phyloP scores from a whole-genome alignment of 768 basidiomycete genomes.

The Collybiopsis luxurians region DNA sequence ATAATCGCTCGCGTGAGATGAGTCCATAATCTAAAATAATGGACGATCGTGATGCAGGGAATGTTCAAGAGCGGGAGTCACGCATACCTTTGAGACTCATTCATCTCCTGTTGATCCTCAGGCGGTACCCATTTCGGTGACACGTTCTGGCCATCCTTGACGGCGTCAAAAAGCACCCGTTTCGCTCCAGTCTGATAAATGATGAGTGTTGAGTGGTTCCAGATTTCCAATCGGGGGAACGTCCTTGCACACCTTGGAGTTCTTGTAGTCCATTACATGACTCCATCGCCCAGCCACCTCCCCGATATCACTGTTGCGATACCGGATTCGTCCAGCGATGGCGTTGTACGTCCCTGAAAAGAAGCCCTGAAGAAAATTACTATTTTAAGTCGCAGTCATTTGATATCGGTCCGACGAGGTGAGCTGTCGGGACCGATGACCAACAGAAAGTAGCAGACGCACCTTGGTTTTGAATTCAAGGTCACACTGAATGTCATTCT shows the following conservation, averaged over 20 bases:
- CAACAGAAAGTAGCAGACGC: too few species aligned
- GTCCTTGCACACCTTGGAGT: constrained; percentile 49
- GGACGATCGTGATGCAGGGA: neutral
- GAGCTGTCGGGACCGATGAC: too few species aligned
- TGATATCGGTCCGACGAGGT: too few species aligned
- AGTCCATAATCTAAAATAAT: constrained; percentile 63
- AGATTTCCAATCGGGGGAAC: neutral
- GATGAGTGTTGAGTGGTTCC: neutral
- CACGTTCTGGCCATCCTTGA: constrained; percentile 68
- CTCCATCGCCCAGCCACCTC: constrained; percentile 93
- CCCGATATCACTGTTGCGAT: constrained; percentile 63
- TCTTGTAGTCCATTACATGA: constrained; percentile 83
- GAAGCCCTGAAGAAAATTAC: constrained; percentile 62
- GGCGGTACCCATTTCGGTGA: constrained; percentile 83
- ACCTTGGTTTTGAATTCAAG: constrained; percentile 96
- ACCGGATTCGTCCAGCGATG: constrained; percentile 76
- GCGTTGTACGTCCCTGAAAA: constrained; percentile 97
- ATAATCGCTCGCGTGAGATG: constrained; percentile 83
- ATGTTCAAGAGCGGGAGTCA: neutral
- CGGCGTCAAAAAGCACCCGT: constrained; percentile 82
- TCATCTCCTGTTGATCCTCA: constrained; percentile 83
- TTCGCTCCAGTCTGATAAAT: constrained; percentile 56
- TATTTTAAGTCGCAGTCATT: too few species aligned
- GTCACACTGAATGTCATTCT: constrained; percentile 70
- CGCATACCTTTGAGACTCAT: constrained; percentile 81